Percentiles rank a stretch among this genome's conserved stretches.
phyloP scores from a whole-genome alignment of 2,329 filamentous ascomycete genomes.

The Uncinocarpus reesii region DNA sequence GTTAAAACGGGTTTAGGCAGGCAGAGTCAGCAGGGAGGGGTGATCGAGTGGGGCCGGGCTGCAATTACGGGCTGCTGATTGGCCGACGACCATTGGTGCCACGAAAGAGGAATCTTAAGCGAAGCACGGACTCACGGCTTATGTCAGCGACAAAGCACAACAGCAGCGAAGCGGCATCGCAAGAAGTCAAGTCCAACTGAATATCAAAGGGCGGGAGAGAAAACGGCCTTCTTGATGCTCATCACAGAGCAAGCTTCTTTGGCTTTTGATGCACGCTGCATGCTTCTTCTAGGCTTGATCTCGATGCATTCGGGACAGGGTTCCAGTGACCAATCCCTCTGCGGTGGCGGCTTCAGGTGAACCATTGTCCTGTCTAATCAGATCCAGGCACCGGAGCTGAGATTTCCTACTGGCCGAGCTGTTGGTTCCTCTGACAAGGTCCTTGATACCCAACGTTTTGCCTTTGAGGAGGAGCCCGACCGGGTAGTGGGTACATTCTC shows the following conservation, averaged over 20 bases:
- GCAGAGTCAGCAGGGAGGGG: slow-evolving; percentile 19
- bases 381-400: background rate
- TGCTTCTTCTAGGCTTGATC: background rate
- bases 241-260: too few relatives aligned
- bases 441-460: slow-evolving; percentile 2
- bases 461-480: background rate
- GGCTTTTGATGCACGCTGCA: too few relatives aligned
- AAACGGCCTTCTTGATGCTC: too few relatives aligned
- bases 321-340: background rate
- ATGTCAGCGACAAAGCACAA: slow-evolving; percentile 7
- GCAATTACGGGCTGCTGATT: slow-evolving; percentile 7
- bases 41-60: background rate
- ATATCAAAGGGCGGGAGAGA: too few relatives aligned
- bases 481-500: background rate
- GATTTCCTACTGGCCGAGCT: background rate
- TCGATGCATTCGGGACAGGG: background rate
- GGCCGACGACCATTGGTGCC: slow-evolving; percentile 27
- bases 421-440: background rate
- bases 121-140: slow-evolving; percentile 8
- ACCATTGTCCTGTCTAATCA: background rate
- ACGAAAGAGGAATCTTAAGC: slow-evolving; percentile 25
- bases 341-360: background rate
- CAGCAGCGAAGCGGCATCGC: too few relatives aligned
- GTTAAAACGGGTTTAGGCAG: slow-evolving; percentile 9
- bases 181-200: too few relatives aligned